phyloP scores from a whole-genome alignment of 108 stramenopile genomes.

The Skeletonema menzelii region DNA sequence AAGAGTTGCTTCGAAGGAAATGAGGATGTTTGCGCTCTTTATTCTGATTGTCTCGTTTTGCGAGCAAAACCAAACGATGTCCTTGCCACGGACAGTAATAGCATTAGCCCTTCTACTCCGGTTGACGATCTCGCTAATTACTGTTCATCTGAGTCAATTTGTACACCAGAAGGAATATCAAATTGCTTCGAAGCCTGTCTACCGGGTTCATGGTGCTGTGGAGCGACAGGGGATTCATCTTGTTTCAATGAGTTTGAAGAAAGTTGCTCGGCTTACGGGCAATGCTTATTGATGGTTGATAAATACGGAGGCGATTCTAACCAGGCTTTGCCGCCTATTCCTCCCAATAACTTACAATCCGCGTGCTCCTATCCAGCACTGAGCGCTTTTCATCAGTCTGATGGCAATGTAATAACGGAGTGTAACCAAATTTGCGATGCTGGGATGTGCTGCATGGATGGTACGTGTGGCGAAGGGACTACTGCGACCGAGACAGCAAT shows the following conservation, averaged over 20 bases:
- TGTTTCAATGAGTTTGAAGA: conserved; percentile 15
- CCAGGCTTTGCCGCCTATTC: conserved; percentile 7
- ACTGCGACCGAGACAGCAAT: background rate
- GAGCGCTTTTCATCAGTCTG: background rate
- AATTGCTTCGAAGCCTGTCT: conserved; percentile 11
- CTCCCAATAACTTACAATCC: background rate
- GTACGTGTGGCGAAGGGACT: background rate
- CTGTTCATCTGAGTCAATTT: background rate
- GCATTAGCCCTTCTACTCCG: background rate
- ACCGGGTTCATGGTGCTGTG: conserved; percentile 16
- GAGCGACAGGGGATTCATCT: conserved; percentile 3
- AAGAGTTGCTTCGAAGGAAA: background rate
- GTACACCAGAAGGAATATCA: background rate
- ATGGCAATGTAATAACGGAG: background rate
- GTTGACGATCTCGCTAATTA: background rate
- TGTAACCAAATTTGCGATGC: conserved; percentile 8
- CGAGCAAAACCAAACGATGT: background rate
- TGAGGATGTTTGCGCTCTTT: background rate
- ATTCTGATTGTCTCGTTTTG: conserved; percentile 3
- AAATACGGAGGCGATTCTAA: conserved; percentile 2
- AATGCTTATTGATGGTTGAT: background rate
- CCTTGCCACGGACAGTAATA: background rate
- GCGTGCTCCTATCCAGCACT: conserved; percentile 7
- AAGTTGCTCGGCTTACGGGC: conserved; percentile 5
- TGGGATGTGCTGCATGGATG: conserved; percentile 17